A percentile compares a stretch with the other conserved stretches of the same genome.
phyloP scores from a whole-genome alignment of 192 early-diverging fungal species.

The Neocallimastix lanati region DNA sequence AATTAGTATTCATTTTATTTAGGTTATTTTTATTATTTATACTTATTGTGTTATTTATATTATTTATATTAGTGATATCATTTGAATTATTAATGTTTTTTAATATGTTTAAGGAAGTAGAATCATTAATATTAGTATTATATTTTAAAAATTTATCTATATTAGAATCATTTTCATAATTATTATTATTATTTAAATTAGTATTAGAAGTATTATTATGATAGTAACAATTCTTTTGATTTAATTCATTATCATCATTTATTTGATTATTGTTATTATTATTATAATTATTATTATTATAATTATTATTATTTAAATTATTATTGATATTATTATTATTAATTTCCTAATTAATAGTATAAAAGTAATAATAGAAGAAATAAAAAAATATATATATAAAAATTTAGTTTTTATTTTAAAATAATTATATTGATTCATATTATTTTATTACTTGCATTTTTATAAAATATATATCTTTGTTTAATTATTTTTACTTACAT shows the following conservation, averaged over 20 bases:
- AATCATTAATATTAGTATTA: not conserved
- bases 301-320: too few species aligned
- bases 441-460: too few species aligned
- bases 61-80: not conserved
- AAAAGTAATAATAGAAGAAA: too few species aligned
- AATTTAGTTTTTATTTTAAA: too few species aligned
- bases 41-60: not conserved
- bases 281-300: too few species aligned
- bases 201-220: not conserved
- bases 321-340: too few species aligned
- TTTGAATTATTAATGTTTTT: not conserved
- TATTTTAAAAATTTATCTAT: not conserved
- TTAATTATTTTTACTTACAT: too few species aligned
- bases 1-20: not conserved
- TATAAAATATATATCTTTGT: too few species aligned
- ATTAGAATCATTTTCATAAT: not conserved
- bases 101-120: not conserved
- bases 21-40: not conserved
- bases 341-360: too few species aligned
- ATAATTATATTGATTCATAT: too few species aligned
- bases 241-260: not conserved
- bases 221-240: not conserved
- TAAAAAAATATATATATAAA: too few species aligned
- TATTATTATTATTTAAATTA: not conserved
- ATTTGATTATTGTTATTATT: not conserved